A percentile compares a stretch with the other conserved stretches of the same genome.
phyloP scores from a whole-genome alignment of 352 stramenopile genomes.

The Hyaloperonospora brassicae region DNA sequence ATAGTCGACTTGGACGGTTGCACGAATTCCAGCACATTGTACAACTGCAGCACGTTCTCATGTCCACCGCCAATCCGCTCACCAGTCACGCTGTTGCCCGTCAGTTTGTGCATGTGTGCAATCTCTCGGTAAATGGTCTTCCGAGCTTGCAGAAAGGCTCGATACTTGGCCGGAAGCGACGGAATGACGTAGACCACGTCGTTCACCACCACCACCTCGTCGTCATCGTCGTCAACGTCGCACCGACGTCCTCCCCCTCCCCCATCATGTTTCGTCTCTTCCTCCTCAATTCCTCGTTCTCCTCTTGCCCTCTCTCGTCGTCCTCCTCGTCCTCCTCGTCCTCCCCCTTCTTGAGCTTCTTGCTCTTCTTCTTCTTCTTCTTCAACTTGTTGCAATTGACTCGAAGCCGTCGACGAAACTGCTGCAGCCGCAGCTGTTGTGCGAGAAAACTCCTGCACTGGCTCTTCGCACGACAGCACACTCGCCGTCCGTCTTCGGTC shows the following conservation, averaged over 20 bases:
- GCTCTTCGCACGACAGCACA: constrained; percentile 29
- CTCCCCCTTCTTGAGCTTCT: neutral
- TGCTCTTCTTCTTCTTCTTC: constrained; percentile 5
- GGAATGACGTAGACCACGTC: constrained; percentile 58
- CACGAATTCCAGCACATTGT: constrained; percentile 93
- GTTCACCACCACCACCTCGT: constrained; percentile 17
- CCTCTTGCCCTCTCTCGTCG: too few relatives aligned
- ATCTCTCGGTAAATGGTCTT: constrained; percentile 93
- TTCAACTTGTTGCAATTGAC: constrained; percentile 7
- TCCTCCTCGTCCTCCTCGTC: neutral
- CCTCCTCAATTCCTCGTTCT: too few relatives aligned
- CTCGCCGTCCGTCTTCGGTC: constrained; percentile 1
- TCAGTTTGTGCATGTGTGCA: constrained; percentile 90
- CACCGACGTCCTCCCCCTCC: neutral
- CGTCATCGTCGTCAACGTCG: neutral
- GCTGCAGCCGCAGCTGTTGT: constrained; percentile 5
- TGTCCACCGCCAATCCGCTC: constrained; percentile 80
- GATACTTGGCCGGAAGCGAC: constrained; percentile 88
- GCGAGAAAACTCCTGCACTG: constrained; percentile 25
- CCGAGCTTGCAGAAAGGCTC: constrained; percentile 87
- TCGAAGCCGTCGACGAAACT: neutral
- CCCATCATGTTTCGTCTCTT: neutral
- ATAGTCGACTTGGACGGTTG: constrained; percentile 92
- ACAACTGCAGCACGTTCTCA: constrained; percentile 92
- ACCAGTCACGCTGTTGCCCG: constrained; percentile 68